phyloP scores from a whole-genome alignment of 2,329 filamentous ascomycete species.

The Phoma sp. region DNA sequence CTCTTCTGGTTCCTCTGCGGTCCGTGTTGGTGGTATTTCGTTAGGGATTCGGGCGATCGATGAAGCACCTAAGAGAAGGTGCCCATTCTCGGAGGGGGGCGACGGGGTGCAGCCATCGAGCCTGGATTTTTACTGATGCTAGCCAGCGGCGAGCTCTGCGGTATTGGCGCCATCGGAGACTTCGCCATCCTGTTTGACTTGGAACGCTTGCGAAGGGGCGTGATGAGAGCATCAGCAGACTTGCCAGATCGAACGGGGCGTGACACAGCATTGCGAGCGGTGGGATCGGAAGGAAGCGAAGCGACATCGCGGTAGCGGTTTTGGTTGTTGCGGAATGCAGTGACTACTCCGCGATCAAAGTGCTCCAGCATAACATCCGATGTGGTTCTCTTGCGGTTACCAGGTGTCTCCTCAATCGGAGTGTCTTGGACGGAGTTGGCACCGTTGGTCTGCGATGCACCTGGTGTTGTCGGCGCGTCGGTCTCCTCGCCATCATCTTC shows the following conservation, averaged over 20 bases:
- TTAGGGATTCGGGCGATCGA: background rate
- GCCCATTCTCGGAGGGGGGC: slow-evolving; percentile 42
- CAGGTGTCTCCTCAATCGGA: slow-evolving; percentile 30
- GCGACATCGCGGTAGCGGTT: slow-evolving; percentile 48
- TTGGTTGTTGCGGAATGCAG: slow-evolving; percentile 50
- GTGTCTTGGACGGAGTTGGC: slow-evolving; percentile 41
- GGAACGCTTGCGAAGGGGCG: slow-evolving; percentile 47
- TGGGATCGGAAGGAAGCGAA: slow-evolving; percentile 46
- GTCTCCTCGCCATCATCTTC: slow-evolving; percentile 47
- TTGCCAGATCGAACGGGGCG: slow-evolving; percentile 47
- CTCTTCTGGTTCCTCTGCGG: slow-evolving; percentile 11
- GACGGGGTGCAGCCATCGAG: slow-evolving; percentile 36
- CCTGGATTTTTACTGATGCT: slow-evolving; percentile 40
- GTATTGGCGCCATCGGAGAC: slow-evolving; percentile 27
- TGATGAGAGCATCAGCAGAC: slow-evolving; percentile 49
- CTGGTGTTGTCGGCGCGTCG: slow-evolving; percentile 45
- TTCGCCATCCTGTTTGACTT: slow-evolving; percentile 35
- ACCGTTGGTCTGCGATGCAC: slow-evolving; percentile 38
- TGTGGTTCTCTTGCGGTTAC: slow-evolving; percentile 33
- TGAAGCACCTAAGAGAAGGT: slow-evolving; percentile 37
- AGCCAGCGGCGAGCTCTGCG: slow-evolving; percentile 37
- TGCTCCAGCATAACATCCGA: slow-evolving; percentile 50
- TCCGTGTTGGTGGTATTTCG: slow-evolving; percentile 6
- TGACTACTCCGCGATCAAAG: slow-evolving; percentile 59
- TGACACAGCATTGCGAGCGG: slow-evolving; percentile 44